Evolutionary conservation across 345 rosid genomes (phyloP).

Genomic region (Syzygium oleosum): DNA sequence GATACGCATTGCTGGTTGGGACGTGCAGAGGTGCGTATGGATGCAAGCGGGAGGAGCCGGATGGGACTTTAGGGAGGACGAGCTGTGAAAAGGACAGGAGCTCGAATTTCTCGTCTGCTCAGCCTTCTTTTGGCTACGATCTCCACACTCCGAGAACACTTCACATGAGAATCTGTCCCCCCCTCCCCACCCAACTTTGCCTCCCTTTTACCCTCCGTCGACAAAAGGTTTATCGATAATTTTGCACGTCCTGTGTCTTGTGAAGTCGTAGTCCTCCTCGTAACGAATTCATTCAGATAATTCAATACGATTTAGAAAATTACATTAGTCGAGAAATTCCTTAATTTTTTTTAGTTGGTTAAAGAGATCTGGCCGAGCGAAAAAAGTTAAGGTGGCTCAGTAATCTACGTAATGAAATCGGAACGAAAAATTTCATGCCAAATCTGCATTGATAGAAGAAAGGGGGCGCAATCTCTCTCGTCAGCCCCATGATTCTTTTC

Average conservation of each 20-base stretch:
- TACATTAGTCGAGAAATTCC: accelerated
- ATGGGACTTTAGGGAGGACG: neutral
- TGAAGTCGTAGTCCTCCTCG: neutral
- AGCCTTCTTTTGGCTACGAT: neutral
- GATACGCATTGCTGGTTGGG: neutral
- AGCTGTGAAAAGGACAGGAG: neutral
- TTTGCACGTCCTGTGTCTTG: neutral
- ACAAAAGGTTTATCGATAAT: neutral
- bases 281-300: accelerated
- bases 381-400: accelerated
- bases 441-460: neutral
- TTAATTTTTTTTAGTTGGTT: neutral
- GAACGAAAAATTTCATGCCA: accelerated
- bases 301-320: neutral
- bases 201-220: neutral
- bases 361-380: neutral
- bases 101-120: neutral
- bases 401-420: accelerated
- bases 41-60: neutral
- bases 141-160: neutral
- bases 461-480: neutral
- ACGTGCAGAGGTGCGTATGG: neutral
- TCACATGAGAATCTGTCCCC: neutral
- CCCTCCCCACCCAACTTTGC: neutral
- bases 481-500: neutral